Conservation (phyloP, 257 asterid species). For the Salvia rosmarinus region DNA sequence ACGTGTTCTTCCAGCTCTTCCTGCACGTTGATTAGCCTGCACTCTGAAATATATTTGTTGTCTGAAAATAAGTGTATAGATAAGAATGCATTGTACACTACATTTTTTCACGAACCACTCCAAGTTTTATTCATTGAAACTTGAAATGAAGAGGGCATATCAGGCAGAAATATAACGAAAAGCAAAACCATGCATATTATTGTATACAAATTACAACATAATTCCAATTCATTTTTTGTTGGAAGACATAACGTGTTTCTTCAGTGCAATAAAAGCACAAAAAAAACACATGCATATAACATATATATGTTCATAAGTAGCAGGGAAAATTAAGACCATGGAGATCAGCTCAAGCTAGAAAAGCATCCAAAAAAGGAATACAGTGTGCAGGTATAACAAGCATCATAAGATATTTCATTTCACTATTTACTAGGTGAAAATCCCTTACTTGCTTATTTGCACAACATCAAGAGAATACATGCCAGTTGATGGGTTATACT, state of each 20-base stretch:
- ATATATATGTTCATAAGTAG: background rate
- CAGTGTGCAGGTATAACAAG: no score
- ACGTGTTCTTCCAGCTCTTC: slow-evolving; percentile 98
- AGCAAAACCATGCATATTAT: background rate
- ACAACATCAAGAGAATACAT: slow-evolving; percentile 94
- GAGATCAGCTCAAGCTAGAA: slow-evolving; percentile 4
- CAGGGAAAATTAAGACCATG: background rate
- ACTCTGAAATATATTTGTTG: slow-evolving; percentile 54
- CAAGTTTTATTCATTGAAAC: background rate
- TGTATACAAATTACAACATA: background rate
- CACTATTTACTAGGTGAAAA: no score
- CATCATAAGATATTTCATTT: no score
- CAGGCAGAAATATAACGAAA: slow-evolving; percentile 19
- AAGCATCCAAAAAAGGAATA: slow-evolving; percentile 1
- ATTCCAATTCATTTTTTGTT: slow-evolving; percentile 1
- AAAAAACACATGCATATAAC: background rate
- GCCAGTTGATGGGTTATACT: slow-evolving; percentile 93
- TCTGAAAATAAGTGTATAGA: slow-evolving; percentile 26
- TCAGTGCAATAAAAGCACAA: background rate
- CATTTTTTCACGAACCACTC: slow-evolving; percentile 11
- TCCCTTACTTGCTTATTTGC: slow-evolving; percentile 89
- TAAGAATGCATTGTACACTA: background rate
- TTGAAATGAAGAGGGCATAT: background rate
- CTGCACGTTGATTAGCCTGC: slow-evolving; percentile 98
- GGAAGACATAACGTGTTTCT: background rate